Conservation (phyloP, 257 asterid species). For the Agastache rugosa region DNA sequence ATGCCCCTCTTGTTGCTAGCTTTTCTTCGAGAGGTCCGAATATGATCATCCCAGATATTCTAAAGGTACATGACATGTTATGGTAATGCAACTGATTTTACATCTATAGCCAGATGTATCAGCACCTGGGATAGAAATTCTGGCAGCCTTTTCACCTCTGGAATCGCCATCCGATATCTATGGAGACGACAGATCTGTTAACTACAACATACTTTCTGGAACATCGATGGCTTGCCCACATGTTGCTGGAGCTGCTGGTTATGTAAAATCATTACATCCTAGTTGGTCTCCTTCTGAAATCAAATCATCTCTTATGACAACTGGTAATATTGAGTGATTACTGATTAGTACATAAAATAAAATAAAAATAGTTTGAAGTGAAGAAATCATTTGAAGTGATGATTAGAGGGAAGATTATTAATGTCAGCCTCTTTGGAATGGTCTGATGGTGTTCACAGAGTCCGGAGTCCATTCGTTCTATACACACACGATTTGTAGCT, state of each 20-base stretch:
- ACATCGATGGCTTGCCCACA: slow-evolving; percentile 43
- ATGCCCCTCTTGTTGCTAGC: slow-evolving; percentile 31
- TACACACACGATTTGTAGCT: not conserved
- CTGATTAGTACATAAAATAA: too few relatives aligned
- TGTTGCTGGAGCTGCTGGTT: slow-evolving; percentile 38
- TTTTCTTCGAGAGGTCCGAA: slow-evolving; percentile 42
- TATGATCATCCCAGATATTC: slow-evolving; percentile 20
- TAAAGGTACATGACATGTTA: slow-evolving; percentile 19
- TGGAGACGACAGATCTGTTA: not conserved
- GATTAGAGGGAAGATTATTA: slow-evolving; percentile 17
- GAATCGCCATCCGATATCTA: not conserved
- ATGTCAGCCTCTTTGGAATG: slow-evolving; percentile 35
- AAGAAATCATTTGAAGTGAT: slow-evolving; percentile 29
- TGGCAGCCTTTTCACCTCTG: slow-evolving; percentile 33
- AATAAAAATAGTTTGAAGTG: too few relatives aligned
- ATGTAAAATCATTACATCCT: slow-evolving; percentile 35
- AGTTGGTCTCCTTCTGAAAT: slow-evolving; percentile 38
- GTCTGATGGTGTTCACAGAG: slow-evolving; percentile 31
- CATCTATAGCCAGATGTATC: slow-evolving; percentile 39
- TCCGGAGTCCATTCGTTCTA: slow-evolving; percentile 23
- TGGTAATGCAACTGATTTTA: too few relatives aligned
- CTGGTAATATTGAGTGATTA: slow-evolving; percentile 22
- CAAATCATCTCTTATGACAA: slow-evolving; percentile 45
- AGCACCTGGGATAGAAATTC: slow-evolving; percentile 38
- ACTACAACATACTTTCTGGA: slow-evolving; percentile 29